These are phyloP conservation scores for Mucor sp. DNA, from an alignment of 371 early-diverging fungal species.

Conservation along the genomic window DNA sequence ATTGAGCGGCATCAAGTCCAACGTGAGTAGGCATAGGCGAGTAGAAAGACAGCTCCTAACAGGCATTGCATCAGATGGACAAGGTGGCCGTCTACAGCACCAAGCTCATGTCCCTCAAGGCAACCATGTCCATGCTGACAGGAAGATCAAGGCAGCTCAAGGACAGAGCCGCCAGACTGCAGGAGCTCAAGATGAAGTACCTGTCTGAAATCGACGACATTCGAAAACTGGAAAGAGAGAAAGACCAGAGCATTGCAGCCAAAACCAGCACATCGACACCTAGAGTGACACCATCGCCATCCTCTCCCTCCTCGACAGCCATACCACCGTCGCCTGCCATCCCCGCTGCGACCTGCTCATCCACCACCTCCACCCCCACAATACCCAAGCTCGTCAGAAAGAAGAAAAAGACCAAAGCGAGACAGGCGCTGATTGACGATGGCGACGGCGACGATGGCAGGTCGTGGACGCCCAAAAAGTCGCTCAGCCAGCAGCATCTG, in stretches of 20 bases:
- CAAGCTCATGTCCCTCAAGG: constrained; percentile 37
- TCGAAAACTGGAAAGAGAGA: constrained; percentile 36
- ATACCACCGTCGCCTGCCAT: not conserved
- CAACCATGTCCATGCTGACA: constrained; percentile 39
- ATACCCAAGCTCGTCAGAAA: constrained; percentile 22
- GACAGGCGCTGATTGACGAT: constrained; percentile 26
- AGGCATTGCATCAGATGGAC: constrained; percentile 27
- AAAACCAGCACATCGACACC: constrained; percentile 13
- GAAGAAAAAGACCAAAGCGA: constrained; percentile 34
- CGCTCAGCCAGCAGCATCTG: constrained; percentile 22
- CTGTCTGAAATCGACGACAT: constrained; percentile 39
- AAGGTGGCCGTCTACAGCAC: constrained; percentile 39
- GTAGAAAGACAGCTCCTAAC: not conserved
- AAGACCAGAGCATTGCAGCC: constrained; percentile 40
- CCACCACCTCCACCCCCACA: not conserved
- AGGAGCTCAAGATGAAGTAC: constrained; percentile 30
- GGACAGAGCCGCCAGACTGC: constrained; percentile 33
- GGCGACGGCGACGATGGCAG: constrained; percentile 16
- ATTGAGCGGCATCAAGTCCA: constrained; percentile 16
- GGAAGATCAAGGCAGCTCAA: constrained; percentile 38
- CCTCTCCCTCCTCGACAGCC: not conserved
- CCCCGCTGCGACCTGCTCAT: not conserved
- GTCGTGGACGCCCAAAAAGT: constrained; percentile 24
- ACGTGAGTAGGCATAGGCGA: constrained; percentile 4
- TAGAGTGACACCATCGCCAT: constrained; percentile 1